phyloP scores from a whole-genome alignment of 768 basidiomycete genomes.

The Pleurotus ostreatus region DNA sequence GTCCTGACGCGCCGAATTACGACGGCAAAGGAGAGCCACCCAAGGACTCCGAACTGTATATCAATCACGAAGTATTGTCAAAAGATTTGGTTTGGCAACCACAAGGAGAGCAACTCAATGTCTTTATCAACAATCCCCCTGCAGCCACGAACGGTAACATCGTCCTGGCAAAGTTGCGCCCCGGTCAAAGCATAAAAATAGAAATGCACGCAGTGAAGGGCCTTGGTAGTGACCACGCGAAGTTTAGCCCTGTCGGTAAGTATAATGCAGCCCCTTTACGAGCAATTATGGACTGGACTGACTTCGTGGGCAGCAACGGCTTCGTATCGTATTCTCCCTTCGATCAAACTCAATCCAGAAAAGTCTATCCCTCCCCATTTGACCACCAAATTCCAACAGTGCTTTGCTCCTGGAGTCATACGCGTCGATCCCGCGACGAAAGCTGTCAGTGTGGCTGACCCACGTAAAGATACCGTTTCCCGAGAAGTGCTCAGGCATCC shows the following conservation, averaged over 20 bases:
- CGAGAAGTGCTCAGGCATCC: conserved; percentile 90
- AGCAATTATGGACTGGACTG: background rate
- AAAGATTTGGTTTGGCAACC: conserved; percentile 72
- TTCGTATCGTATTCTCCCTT: conserved; percentile 88
- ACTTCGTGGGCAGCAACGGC: conserved; percentile 72
- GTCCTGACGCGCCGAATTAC: conserved; percentile 48
- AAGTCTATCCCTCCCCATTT: conserved; percentile 74
- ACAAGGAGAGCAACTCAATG: conserved; percentile 72
- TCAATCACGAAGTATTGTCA: conserved; percentile 65
- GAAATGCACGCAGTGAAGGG: conserved; percentile 91
- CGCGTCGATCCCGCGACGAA: conserved; percentile 54
- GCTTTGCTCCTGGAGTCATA: conserved; percentile 86
- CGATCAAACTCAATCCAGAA: conserved; percentile 56
- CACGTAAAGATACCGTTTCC: conserved; percentile 83
- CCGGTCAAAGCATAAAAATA: conserved; percentile 83
- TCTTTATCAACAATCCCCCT: conserved; percentile 52
- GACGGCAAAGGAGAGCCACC: conserved; percentile 21
- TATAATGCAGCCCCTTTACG: conserved; percentile 5
- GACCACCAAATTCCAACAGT: conserved; percentile 77
- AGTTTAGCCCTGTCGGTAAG: conserved; percentile 92
- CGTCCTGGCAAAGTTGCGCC: conserved; percentile 86
- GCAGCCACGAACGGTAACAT: conserved; percentile 76
- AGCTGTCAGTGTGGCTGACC: conserved; percentile 53
- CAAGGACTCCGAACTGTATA: conserved; percentile 57
- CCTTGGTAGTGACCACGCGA: conserved; percentile 91